These are phyloP conservation scores for Globisporangium heterothallicum DNA, from an alignment of 352 stramenopile genomes.

Conservation along the genomic window DNA sequence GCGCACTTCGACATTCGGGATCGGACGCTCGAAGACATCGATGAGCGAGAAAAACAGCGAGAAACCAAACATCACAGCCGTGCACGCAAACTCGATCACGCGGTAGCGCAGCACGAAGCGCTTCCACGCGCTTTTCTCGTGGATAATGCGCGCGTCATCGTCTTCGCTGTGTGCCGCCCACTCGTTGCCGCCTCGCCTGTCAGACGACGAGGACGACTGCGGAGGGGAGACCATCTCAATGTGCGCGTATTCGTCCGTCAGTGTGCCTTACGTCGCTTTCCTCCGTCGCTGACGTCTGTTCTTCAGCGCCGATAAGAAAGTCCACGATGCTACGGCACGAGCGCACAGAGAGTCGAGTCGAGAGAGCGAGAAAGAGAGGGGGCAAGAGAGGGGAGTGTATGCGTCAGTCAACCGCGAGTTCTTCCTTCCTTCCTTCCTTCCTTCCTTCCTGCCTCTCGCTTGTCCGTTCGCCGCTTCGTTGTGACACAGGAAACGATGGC, in stretches of 20 bases:
- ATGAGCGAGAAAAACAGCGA: constrained; percentile 49
- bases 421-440: no score
- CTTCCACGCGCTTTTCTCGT: constrained; percentile 15
- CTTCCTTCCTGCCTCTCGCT: no score
- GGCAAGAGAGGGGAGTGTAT: not conserved
- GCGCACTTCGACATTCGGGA: constrained; percentile 43
- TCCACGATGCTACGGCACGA: not conserved
- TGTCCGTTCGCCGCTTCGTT: no score
- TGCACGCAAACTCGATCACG: constrained; percentile 48
- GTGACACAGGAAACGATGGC: no score
- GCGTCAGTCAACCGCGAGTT: no score
- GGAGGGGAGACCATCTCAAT: constrained; percentile 12
- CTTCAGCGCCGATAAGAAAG: constrained; percentile 6
- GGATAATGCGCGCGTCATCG: constrained; percentile 10
- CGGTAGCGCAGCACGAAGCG: constrained; percentile 33
- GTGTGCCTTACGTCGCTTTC: not conserved
- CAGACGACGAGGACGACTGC: not conserved
- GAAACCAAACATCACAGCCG: constrained; percentile 36
- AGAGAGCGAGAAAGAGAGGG: not conserved
- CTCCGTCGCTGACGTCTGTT: not conserved
- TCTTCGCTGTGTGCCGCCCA: constrained; percentile 1
- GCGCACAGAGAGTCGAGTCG: not conserved
- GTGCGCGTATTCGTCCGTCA: not conserved
- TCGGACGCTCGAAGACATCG: constrained; percentile 46
- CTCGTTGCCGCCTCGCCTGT: constrained; percentile 1